Evolutionary conservation across 768 basidiomycete genomes (phyloP).

Genomic region (Hebeloma cylindrosporum): DNA sequence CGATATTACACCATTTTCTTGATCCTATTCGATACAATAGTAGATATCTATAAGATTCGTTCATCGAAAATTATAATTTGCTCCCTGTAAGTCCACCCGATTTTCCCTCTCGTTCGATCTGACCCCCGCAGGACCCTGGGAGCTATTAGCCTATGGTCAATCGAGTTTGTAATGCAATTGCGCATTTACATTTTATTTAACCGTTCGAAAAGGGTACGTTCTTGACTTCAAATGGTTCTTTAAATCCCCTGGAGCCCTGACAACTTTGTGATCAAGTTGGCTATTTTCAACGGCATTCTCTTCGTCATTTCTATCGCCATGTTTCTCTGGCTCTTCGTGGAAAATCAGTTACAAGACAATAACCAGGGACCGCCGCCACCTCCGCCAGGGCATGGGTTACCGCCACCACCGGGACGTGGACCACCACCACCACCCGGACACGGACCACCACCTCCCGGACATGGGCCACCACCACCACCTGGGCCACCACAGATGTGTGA

Average conservation of each 20-base stretch:
- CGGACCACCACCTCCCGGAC: too few species aligned
- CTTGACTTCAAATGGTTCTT: background rate
- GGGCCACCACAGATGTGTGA: conserved; percentile 30
- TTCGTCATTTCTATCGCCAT: conserved; percentile 41
- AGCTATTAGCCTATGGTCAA: conserved; percentile 45
- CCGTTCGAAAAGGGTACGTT: conserved; percentile 37
- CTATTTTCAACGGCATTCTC: conserved; percentile 36
- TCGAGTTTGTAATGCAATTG: conserved; percentile 50
- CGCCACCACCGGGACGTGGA: too few species aligned
- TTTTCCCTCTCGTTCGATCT: conserved; percentile 33
- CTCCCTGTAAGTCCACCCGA: background rate
- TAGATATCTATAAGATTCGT: conserved; percentile 43
- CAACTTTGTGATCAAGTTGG: too few species aligned
- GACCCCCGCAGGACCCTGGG: conserved; percentile 42
- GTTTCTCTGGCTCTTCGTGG: conserved; percentile 42
- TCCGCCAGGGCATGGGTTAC: too few species aligned
- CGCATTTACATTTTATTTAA: conserved; percentile 44
- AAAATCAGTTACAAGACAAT: too few species aligned
- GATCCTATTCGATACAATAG: conserved; percentile 42
- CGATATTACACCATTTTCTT: conserved; percentile 48
- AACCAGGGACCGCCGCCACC: too few species aligned
- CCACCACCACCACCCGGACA: too few species aligned
- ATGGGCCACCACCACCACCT: too few species aligned
- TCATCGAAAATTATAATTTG: conserved; percentile 36
- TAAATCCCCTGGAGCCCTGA: too few species aligned